Base-by-base conservation (phyloP, 1,139 yeast genomes). In the Suhomyces taliae region DNA sequence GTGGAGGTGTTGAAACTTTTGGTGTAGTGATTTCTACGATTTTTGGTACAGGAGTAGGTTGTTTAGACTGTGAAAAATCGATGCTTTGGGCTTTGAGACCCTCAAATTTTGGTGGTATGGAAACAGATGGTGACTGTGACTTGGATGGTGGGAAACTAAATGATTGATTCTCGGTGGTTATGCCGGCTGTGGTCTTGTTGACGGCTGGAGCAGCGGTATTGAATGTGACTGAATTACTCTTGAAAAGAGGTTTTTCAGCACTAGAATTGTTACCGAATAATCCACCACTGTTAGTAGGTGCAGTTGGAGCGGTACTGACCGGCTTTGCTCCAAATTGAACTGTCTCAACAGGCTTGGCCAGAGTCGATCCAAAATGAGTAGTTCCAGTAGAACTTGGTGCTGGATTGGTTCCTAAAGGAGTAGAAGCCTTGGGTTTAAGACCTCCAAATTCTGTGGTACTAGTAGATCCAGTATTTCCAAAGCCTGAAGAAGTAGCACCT, bases 21-120 rank as follows among this genome's bases (percentile, higher is more conserved):
- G 41, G 37, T 24, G 38, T n/a, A 24, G n/a, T 36, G 51, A 29
- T 27, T 43, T 42, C 34, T 50, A 50, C 8, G 53, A 46, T 11
- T 40, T 45, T 29, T 45, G 47, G 43, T 6, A 27, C n/a, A n/a
- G 34, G 24, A 19, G 24, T 19, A 19, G 24, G 24, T 19, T 19
- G 24, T 19, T 19, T 19, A 19, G 24, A 19, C 24, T 19, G 24
- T 19, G 24, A 29, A 29, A 29, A 29, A 11, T 29, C n/a, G 32
- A 29, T 29, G 11, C 9, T 9, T 29, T 29, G 32, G 32, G 27
- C 29, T 26, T n/a, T 36, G 6, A 27, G 39, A 4, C 29, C 39
- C 10, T 36, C 14, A 2, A 29, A 29, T 29, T 29, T 29, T 3
- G 32, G 9, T 29, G 32, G 32, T 5, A 29, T 9, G n/a, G 11